Evolutionary conservation across 257 asterid species (phyloP).

Genomic region (Solanum acaule): DNA sequence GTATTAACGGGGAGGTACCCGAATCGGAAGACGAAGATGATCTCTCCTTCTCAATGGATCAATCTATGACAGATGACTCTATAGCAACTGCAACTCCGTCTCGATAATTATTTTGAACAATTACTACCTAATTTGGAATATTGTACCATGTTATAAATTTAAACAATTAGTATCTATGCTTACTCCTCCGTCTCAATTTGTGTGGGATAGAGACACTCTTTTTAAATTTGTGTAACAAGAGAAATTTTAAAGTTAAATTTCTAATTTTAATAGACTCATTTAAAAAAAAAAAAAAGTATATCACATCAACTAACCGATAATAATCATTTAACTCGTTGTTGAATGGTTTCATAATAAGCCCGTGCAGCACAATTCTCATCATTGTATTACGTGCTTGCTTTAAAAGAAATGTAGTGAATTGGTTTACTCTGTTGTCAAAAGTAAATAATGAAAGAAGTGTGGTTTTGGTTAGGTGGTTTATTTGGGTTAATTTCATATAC

Average conservation of each 20-base stretch:
- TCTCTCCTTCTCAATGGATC: constrained; percentile 31
- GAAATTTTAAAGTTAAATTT: too few species aligned
- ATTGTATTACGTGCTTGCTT: not conserved
- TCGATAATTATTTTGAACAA: too few species aligned
- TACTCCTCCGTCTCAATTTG: not conserved
- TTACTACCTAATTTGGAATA: not conserved
- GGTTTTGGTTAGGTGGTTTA: not conserved
- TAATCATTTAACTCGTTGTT: not conserved
- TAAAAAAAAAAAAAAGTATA: accelerated
- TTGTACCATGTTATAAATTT: not conserved
- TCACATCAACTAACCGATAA: too few species aligned
- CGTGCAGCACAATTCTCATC: not conserved
- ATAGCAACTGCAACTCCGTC: constrained; percentile 23
- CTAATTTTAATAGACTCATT: too few species aligned
- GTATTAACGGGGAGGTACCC: constrained; percentile 8
- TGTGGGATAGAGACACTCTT: not conserved
- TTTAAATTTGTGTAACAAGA: not conserved
- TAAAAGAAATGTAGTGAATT: not conserved
- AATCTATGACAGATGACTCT: constrained; percentile 55
- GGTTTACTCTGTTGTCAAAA: not conserved
- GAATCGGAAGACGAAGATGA: constrained; percentile 53
- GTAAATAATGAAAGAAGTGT: too few species aligned
- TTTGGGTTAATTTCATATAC: not conserved
- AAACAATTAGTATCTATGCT: not conserved
- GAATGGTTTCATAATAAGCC: not conserved